phyloP scores from a whole-genome alignment of 345 rosid genomes.

The Erucastrum elatum region DNA sequence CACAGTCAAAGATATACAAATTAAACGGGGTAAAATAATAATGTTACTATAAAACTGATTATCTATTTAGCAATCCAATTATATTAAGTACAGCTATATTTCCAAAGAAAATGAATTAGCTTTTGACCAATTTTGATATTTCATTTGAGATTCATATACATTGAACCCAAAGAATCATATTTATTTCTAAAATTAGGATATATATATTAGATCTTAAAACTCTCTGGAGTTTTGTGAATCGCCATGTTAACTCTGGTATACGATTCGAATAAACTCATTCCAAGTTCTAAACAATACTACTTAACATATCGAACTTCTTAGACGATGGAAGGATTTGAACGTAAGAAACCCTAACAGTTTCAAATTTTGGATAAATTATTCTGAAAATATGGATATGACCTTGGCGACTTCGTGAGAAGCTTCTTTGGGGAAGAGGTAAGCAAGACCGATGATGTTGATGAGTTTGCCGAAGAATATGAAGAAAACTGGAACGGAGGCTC shows the following conservation, averaged over 20 bases:
- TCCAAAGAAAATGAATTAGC: background rate
- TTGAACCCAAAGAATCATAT: background rate
- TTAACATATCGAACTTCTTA: background rate
- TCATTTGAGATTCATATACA: background rate
- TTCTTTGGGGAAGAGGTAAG: constrained; percentile 79
- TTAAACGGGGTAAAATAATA: background rate
- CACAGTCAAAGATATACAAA: constrained; percentile 18
- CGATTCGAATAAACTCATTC: background rate
- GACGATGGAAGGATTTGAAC: background rate
- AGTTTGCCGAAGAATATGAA: constrained; percentile 92
- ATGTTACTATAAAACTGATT: too few relatives aligned
- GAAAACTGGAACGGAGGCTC: constrained; percentile 92
- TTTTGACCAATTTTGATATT: background rate
- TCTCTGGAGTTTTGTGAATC: background rate
- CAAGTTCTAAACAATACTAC: constrained; percentile 5
- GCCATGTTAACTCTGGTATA: background rate
- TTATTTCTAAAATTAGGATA: background rate
- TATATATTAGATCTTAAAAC: constrained; percentile 2
- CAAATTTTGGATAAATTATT: background rate
- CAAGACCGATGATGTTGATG: constrained; percentile 78
- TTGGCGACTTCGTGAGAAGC: constrained; percentile 90
- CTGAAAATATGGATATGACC: constrained; percentile 40
- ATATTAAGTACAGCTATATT: background rate
- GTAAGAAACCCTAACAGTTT: background rate
- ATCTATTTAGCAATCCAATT: background rate